Percentiles rank a stretch among this genome's conserved stretches.
These are phyloP conservation scores for Serendipita vermifera DNA, from an alignment of 768 basidiomycete genomes.

Conservation along the genomic window DNA sequence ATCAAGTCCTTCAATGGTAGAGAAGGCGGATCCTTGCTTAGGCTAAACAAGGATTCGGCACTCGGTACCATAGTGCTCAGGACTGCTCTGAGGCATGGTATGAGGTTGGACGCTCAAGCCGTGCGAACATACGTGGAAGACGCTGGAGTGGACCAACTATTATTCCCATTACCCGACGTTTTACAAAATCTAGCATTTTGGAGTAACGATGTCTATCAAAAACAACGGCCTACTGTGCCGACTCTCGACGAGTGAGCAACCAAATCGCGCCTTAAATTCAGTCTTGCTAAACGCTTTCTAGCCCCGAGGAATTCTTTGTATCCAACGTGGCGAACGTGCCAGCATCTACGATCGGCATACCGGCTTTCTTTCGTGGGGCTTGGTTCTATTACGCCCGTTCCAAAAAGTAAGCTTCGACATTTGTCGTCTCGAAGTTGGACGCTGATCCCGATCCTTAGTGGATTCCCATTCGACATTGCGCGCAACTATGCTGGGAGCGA, in stretches of 20 bases:
- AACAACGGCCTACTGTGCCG: slow-evolving; percentile 86
- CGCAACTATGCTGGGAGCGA: slow-evolving; percentile 97
- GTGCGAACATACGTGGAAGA: slow-evolving; percentile 85
- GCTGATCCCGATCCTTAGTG: too few species aligned
- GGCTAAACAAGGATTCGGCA: slow-evolving; percentile 84
- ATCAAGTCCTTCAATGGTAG: slow-evolving; percentile 81
- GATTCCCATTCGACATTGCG: slow-evolving; percentile 80
- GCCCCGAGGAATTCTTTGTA: slow-evolving; percentile 82
- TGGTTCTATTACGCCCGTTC: slow-evolving; percentile 84
- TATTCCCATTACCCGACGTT: slow-evolving; percentile 86
- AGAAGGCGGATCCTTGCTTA: slow-evolving; percentile 94
- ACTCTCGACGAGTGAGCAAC: slow-evolving; percentile 66
- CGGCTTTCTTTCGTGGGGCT: slow-evolving; percentile 92
- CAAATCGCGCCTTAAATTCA: not conserved
- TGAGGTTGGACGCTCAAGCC: slow-evolving; percentile 98
- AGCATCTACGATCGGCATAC: slow-evolving; percentile 78
- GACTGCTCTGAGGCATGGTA: slow-evolving; percentile 80
- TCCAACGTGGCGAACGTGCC: slow-evolving; percentile 61
- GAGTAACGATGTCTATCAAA: slow-evolving; percentile 82
- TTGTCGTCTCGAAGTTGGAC: too few species aligned
- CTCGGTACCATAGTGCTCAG: slow-evolving; percentile 88
- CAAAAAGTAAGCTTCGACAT: too few species aligned
- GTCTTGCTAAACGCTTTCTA: slow-evolving; percentile 22
- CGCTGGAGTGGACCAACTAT: slow-evolving; percentile 65
- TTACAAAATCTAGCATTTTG: slow-evolving; percentile 96